Evolutionary conservation across 2,329 filamentous ascomycete species (phyloP), one percentile per base, ranked within the genome.

Genomic region (Colletotrichum echinochloae): DNA sequence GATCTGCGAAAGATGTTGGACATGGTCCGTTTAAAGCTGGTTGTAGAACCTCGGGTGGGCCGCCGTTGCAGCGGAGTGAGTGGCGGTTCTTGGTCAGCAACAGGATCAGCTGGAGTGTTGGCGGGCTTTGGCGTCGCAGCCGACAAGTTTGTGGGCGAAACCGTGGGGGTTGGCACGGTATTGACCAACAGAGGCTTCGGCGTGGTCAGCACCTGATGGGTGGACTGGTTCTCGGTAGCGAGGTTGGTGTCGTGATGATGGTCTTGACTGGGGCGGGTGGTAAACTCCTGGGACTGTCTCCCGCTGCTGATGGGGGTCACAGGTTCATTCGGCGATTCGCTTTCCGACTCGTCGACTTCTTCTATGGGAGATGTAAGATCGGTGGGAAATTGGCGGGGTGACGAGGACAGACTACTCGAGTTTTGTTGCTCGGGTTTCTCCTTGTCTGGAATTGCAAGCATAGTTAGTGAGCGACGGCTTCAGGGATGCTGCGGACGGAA

Each of bases 251-350:
- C 75, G 68, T 79, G 75, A 46, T 79, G 75, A 46, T 75, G 75
- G 63, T 85, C 81, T 74, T 82, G 81, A 61, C 78, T 79, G 65
- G 83, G 81, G 71, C 83, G 77, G 44, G 81, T 78, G 57, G 81
- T 81, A 72, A 89, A 88, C 73, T 88, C 86, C 68, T 86, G 85
- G 56, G 88, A 89, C 75, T 87, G 78, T 60, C 81, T 85, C 72
- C 86, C 84, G 74, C 82, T 83, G 75, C 88, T 90, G 70, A 88
- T 85, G 57, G 89, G 89, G 28, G 89, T 91, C 68, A 89, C 82
- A 54, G 89, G 89, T 73, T 91, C 89, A 80, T 87, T 86, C 65
- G 83, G 81, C 30, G 85, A 85, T 75, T 90, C 88, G 78, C 86
- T 89, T 72, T 87, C 85, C 11, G 88, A 89, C 77, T 90, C 89